Percentiles rank a stretch among this genome's conserved stretches.
phyloP scores from a whole-genome alignment of 148 eudicot genomes.

The Heliosperma pusillum region DNA sequence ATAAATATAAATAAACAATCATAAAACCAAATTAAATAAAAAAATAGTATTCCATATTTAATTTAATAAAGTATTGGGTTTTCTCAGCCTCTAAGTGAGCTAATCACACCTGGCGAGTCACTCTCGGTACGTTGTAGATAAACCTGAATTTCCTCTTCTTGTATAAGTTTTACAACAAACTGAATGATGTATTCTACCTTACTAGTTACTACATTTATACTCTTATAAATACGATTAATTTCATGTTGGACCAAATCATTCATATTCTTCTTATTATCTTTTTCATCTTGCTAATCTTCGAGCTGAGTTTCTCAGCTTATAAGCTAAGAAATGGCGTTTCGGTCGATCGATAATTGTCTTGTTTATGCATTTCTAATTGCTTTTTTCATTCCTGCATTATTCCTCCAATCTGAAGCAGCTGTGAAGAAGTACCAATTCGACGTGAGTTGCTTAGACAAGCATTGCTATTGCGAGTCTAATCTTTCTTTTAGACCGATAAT shows the following conservation, averaged over 20 bases:
- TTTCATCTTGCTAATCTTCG: not conserved
- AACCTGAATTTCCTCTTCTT: not conserved
- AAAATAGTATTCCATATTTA: not conserved
- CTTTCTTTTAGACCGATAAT: not conserved
- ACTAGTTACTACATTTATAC: not conserved
- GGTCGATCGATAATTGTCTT: not conserved
- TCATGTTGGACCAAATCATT: not conserved
- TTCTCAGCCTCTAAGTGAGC: slow-evolving; percentile 24
- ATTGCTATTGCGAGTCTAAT: not conserved
- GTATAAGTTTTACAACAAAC: not conserved
- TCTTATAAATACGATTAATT: not conserved
- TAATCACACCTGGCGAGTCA: slow-evolving; percentile 16
- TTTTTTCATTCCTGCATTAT: slow-evolving; percentile 11
- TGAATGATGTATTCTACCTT: not conserved
- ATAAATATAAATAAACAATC: no score
- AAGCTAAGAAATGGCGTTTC: not conserved
- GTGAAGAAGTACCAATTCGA: slow-evolving; percentile 49
- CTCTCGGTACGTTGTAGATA: slow-evolving; percentile 9
- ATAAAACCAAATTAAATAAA: no score
- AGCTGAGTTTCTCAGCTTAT: not conserved
- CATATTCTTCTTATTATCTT: not conserved
- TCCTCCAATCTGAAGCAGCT: slow-evolving; percentile 32
- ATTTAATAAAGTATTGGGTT: not conserved
- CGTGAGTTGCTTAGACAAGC: slow-evolving; percentile 33
- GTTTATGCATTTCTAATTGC: slow-evolving; percentile 11